Base-by-base conservation (phyloP, 176 grass and related monocot genomes). In the Oropetium thomaeum region DNA sequence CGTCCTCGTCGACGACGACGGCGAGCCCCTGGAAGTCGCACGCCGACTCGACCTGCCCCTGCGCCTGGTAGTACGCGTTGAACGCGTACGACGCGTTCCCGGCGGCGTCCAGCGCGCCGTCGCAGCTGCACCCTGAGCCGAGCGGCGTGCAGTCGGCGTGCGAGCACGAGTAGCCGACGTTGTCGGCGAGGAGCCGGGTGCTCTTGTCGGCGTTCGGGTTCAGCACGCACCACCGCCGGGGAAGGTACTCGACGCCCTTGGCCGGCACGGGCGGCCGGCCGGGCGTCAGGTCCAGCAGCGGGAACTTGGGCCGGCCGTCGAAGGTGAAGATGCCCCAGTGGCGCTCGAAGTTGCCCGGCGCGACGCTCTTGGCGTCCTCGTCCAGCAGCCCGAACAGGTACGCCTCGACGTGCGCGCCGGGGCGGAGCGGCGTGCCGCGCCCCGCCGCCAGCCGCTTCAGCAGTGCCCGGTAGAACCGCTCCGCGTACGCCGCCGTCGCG, bases 291-390 rank as follows among this genome's bases (percentile, higher is more conserved):
- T 57, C 53, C 1, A 57, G n/a, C n/a, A n/a, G 23, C 23, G 53
- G 53, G 53, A 57, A 93, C 82, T 93, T 90, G 11, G 88, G 92
- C 55, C 86, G 92, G 0, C 92, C 88, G 47, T 96, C 88, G 54
- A 91, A 91, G 55, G 82, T 78, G 44, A 96, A 78, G 27, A 96
- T 77, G 14, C 94, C 94, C 90, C 90, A 97, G 55, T 97, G 94
- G 5, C 88, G 73, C 74, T 97, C 88, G 53, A 97, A 96, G 83
- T 75, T 73, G 7, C 94, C 94, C 0, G 90, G 94, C 0, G 73
- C 76, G 0, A 91, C 41, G 70, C 83, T 93, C 76, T 97, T 93
- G 27, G 16, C 29, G 47, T 97, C 94, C 67, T 97, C 94, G 33
- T 97, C 90, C 39, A 93, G 45, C 5, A 95, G 62, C 4, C 92